Evolutionary conservation across 2,329 filamentous ascomycete genomes (phyloP).

Genomic region (Cordyceps fumosorosea): DNA sequence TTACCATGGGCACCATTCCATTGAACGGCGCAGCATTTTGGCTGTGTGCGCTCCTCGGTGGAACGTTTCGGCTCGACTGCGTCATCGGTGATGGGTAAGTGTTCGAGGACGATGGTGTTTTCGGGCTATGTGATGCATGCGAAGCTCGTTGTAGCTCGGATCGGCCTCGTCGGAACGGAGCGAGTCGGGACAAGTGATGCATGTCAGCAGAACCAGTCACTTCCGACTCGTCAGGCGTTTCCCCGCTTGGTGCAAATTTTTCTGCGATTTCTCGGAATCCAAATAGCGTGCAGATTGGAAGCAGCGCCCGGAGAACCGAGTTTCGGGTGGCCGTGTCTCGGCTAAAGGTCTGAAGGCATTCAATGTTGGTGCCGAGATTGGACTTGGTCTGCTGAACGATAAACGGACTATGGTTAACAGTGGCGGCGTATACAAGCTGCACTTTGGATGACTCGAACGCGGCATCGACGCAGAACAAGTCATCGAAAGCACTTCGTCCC

Average conservation of each 20-base stretch:
- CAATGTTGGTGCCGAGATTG: conserved; percentile 19
- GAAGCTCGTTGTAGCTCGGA: conserved; percentile 15
- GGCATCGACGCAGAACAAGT: conserved; percentile 19
- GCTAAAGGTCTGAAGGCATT: conserved; percentile 16
- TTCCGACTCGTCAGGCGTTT: conserved; percentile 13
- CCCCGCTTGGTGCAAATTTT: conserved; percentile 15
- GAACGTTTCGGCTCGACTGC: conserved; percentile 13
- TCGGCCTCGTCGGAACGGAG: conserved; percentile 17
- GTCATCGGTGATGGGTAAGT: conserved; percentile 13
- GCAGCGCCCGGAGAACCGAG: conserved; percentile 17
- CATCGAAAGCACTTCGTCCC: conserved; percentile 17
- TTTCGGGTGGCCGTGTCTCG: conserved; percentile 16
- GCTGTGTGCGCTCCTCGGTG: not conserved
- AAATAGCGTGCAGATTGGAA: conserved; percentile 18
- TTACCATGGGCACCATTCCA: conserved; percentile 11
- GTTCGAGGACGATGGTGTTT: conserved; percentile 13
- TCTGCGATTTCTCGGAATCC: conserved; percentile 19
- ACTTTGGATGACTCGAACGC: conserved; percentile 22
- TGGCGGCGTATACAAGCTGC: conserved; percentile 21
- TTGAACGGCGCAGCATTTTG: conserved; percentile 4
- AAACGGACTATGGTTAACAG: conserved; percentile 17
- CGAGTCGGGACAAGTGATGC: conserved; percentile 17
- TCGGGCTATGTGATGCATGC: conserved; percentile 11
- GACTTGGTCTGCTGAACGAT: conserved; percentile 16
- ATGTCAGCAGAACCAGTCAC: conserved; percentile 18